Evolutionary conservation across 2,329 filamentous ascomycete species (phyloP).

Genomic region (Epichloe sylvatica): DNA sequence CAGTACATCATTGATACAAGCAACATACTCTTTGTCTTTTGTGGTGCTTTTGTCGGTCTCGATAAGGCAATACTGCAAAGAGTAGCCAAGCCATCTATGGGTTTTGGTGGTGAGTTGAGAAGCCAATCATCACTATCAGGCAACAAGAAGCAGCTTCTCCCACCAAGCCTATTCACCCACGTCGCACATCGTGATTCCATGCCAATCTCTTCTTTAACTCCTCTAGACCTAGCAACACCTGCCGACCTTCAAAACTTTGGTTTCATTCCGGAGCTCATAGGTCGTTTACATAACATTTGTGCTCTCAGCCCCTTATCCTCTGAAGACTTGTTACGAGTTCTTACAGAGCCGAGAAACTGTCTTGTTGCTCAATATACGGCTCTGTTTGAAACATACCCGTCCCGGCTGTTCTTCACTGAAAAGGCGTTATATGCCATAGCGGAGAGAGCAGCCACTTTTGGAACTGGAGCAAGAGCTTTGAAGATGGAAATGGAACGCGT

Average conservation of each 20-base stretch:
- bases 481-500: slow-evolving; percentile 72
- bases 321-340: slow-evolving; percentile 62
- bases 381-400: slow-evolving; percentile 68
- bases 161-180: slow-evolving; percentile 44
- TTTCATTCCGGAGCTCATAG: slow-evolving; percentile 89
- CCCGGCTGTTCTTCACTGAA: slow-evolving; percentile 70
- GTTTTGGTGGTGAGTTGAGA: slow-evolving; percentile 76
- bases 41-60: slow-evolving; percentile 84
- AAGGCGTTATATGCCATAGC: slow-evolving; percentile 72
- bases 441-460: slow-evolving; percentile 41
- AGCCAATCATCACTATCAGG: slow-evolving; percentile 34
- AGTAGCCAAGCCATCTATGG: slow-evolving; percentile 74
- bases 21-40: slow-evolving; percentile 95
- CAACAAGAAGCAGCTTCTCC: slow-evolving; percentile 41
- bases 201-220: slow-evolving; percentile 28
- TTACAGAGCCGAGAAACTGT: slow-evolving; percentile 84
- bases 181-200: slow-evolving; percentile 38
- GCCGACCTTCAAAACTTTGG: slow-evolving; percentile 71
- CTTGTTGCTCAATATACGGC: slow-evolving; percentile 79
- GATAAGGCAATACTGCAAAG: slow-evolving; percentile 78
- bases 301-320: slow-evolving; percentile 64
- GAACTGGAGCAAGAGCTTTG: slow-evolving; percentile 65
- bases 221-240: slow-evolving; percentile 59
- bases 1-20: slow-evolving; percentile 74
- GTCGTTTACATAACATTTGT: slow-evolving; percentile 82